A percentile compares a stretch with the other conserved stretches of the same genome.
Conservation (phyloP, 441 rosid genomes). For the Macaranga tanarius region DNA sequence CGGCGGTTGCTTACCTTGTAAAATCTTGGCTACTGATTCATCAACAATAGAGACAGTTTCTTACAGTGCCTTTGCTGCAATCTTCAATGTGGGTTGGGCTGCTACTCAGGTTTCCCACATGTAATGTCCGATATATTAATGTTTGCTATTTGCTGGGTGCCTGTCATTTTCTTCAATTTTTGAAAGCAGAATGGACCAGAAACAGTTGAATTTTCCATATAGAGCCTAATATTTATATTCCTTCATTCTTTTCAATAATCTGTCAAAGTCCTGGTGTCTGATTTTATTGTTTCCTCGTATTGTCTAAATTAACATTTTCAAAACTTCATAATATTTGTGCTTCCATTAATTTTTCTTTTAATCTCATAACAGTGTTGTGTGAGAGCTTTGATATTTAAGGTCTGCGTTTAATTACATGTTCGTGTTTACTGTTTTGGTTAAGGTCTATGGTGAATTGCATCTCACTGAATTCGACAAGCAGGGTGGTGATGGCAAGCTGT, state of each 20-base stretch:
- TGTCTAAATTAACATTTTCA: not conserved
- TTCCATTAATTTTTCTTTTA: too few species aligned
- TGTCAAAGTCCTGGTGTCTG: not conserved
- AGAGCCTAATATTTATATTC: not conserved
- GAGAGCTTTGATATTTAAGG: too few species aligned
- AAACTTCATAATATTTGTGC: too few species aligned
- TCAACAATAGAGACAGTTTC: slow-evolving; percentile 60
- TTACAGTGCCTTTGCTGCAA: slow-evolving; percentile 82
- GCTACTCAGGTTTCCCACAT: slow-evolving; percentile 98
- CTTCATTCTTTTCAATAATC: not conserved
- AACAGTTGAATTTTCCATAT: not conserved
- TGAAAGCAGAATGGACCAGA: slow-evolving; percentile 1
- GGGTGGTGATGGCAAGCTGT: slow-evolving; percentile 86
- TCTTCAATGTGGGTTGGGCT: slow-evolving; percentile 97
- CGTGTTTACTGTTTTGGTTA: slow-evolving; percentile 16
- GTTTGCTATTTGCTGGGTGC: slow-evolving; percentile 4
- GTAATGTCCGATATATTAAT: slow-evolving; percentile 40
- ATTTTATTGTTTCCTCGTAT: not conserved
- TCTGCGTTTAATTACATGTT: not conserved
- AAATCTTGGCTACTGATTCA: slow-evolving; percentile 49
- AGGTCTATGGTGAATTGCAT: slow-evolving; percentile 98
- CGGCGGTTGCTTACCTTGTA: slow-evolving; percentile 88
- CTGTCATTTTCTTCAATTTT: slow-evolving; percentile 11
- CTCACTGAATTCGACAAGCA: slow-evolving; percentile 80
- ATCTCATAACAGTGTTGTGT: too few species aligned